Evolutionary conservation across 1,139 yeast species (phyloP), one percentile per base, ranked within the genome.

Genomic region (Scheffersomyces illinoinensis): DNA sequence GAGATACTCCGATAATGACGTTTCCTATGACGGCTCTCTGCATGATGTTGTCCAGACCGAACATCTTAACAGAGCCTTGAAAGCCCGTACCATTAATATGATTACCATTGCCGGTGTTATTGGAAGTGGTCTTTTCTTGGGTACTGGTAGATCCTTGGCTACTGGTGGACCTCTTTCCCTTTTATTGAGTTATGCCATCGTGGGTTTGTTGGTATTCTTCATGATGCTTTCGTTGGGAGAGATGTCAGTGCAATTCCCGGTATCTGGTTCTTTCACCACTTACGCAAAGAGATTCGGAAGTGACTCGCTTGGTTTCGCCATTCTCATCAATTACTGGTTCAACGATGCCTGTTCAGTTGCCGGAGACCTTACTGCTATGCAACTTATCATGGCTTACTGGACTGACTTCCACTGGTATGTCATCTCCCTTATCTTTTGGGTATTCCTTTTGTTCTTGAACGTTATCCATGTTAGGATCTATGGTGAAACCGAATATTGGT

Each of bases 111-210:
- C 89, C 2, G 91, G 91, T 10, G 84, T 85, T 58, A 85, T 87
- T 56, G 91, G 92, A 18, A 85, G 92, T 3, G 95, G 95, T 58
- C 74, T 89, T 56, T 81, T 86, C 61, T 75, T 88, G 55, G 89
- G 91, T 47, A 82, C 90, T 0, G 89, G 90, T 4, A 82, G 80
- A 56, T 83, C 90, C 4, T 74, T 88, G 56, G 78, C 84, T 26
- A 71, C 70, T 20, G 91, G 90, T 60, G 93, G 93, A 19, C 92
- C 93, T 3, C 83, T 85, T 6, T 83, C 89, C 6, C 72, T 88
- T 57, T 71, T 88, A 23, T 75, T 88, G 54, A 85, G 87, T 50
- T 88, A 86, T 67, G 70, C 81, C 6, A 76, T 86, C 39, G 85
- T 87, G 62, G 91, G 91, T 17, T 69, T 84, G 2, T 74, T 87